phyloP scores from a whole-genome alignment of 2,329 filamentous ascomycete genomes.

The Aspergillus sp. region DNA sequence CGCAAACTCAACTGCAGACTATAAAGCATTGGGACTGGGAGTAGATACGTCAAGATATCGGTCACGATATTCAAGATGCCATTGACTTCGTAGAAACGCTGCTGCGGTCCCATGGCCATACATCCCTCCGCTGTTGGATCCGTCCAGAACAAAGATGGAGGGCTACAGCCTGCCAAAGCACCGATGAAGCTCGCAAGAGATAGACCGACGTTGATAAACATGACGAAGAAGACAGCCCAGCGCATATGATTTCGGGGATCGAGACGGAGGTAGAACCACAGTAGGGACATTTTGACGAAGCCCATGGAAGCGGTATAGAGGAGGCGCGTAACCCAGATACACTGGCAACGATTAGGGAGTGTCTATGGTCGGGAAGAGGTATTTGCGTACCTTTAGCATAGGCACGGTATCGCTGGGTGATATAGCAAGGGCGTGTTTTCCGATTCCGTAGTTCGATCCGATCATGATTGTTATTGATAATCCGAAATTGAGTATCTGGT shows the following conservation, averaged over 20 bases:
- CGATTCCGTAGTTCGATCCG: not conserved
- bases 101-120: conserved; percentile 10
- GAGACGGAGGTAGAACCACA: not conserved
- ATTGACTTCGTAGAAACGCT: conserved; percentile 18
- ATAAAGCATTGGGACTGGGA: conserved; percentile 18
- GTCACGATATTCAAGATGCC: conserved; percentile 17
- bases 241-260: not conserved
- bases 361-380: not conserved
- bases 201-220: conserved; percentile 1
- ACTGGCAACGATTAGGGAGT: not conserved
- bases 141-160: conserved; percentile 1
- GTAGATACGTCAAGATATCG: conserved; percentile 15
- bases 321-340: not conserved
- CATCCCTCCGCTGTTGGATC: conserved; percentile 1
- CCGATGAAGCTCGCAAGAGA: conserved; percentile 4
- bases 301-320: not conserved
- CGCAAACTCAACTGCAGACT: not conserved
- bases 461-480: no score
- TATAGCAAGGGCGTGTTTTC: not conserved
- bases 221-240: not conserved
- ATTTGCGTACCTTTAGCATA: not conserved
- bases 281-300: not conserved
- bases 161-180: not conserved
- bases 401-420: not conserved
- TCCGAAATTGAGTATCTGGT: no score